Evolutionary conservation across 768 basidiomycete species (phyloP).

Genomic region (Ramaria sp.): DNA sequence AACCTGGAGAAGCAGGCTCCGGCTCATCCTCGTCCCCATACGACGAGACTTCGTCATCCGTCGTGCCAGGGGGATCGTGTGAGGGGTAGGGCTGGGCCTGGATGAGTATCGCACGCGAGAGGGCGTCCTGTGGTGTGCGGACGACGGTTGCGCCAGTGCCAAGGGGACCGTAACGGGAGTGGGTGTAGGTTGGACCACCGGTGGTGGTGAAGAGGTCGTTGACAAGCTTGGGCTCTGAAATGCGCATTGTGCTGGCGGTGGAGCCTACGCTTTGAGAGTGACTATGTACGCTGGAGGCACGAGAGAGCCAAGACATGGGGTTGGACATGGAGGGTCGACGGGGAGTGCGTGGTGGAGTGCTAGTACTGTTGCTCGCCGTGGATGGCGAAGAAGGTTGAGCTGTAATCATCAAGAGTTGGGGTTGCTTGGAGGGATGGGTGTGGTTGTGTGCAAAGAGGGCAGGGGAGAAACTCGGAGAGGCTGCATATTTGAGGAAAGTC

Average conservation of each 20-base stretch:
- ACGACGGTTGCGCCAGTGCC: slow-evolving; percentile 71
- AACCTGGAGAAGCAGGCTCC: slow-evolving; percentile 20
- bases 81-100: slow-evolving; percentile 1
- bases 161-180: slow-evolving; percentile 36
- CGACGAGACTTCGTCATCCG: slow-evolving; percentile 5
- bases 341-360: slow-evolving; percentile 18
- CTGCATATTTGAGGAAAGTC: background rate
- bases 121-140: slow-evolving; percentile 70
- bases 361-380: slow-evolving; percentile 8
- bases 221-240: slow-evolving; percentile 33
- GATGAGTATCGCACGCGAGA: slow-evolving; percentile 26
- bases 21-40: slow-evolving; percentile 11
- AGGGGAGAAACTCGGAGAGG: too few relatives aligned
- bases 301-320: slow-evolving; percentile 33
- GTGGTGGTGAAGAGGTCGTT: slow-evolving; percentile 23
- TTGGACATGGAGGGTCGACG: slow-evolving; percentile 30
- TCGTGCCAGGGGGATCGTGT: slow-evolving; percentile 2
- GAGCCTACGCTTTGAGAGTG: background rate
- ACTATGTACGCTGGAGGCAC: slow-evolving; percentile 17
- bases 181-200: background rate
- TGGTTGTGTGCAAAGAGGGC: too few relatives aligned
- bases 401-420: background rate
- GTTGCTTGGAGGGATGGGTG: background rate
- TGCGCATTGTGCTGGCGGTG: slow-evolving; percentile 22
- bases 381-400: slow-evolving; percentile 7